Base-by-base conservation (phyloP, 23 red algal species). In the Chondrus crispus region DNA sequence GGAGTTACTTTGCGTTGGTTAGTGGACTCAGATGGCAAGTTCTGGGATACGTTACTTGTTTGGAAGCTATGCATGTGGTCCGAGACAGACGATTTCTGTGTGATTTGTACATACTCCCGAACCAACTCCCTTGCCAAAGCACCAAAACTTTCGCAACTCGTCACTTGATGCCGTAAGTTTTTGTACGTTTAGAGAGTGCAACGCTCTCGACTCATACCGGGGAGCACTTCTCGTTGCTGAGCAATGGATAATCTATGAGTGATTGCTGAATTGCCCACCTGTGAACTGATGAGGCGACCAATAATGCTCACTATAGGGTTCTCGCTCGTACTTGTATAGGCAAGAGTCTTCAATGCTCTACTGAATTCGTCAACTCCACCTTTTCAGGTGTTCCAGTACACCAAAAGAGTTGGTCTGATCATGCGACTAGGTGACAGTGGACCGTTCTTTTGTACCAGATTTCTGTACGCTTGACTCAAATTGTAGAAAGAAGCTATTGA, bases 291-390 rank as follows among this genome's bases (percentile, higher is more conserved):
- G 2, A 77, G 30, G 38, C 72, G 72, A 26, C 14, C 72, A 39
- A 85, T 77, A 28, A 77, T 77, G 72, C 40, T 77, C 3, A 47
- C 36, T 3, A 77, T 48, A 2, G 72, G 72, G 32, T 48, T 77
- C 30, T 48, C 72, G 30, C 22, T 13, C 2, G 2, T 3, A 47
- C 52, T 77, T 48, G 35, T 77, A 28, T 77, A 48, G 18, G 18
- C 47, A 45, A 77, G 3, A 11, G 9, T 46, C 4, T 16, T 48
- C 14, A 77, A 50, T 5, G 72, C 72, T 77, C 35, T 77, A 48
- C 75, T 80, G 35, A 80, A 53, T 52, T 80, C 42, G 43, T 80
- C 75, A 2, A 80, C 75, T 40, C 75, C 75, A 7, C 75, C 47
- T 24, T 80, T 80, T 4, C 53, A 6, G 28, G 53, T 38, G 24